phyloP scores from a whole-genome alignment of 805 yeast genomes.

The Myxozyma monticola region DNA sequence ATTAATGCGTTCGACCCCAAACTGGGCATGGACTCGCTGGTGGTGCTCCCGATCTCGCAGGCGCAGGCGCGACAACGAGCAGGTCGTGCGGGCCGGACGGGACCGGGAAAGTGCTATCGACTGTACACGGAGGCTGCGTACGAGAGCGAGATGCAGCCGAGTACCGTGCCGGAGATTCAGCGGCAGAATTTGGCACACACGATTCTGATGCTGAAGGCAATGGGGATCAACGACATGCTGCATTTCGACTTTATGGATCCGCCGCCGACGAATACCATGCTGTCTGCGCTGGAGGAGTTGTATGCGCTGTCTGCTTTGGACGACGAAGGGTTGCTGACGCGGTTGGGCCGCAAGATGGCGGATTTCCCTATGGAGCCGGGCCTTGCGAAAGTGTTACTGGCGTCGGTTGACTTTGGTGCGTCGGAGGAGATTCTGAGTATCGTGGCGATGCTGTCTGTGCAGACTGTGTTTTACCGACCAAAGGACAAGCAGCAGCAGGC shows the following conservation, averaged over 20 bases:
- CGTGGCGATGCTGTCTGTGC: conserved; percentile 81
- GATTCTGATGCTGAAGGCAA: conserved; percentile 70
- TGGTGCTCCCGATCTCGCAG: conserved; percentile 83
- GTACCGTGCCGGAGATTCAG: conserved; percentile 90
- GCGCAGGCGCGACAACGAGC: conserved; percentile 97
- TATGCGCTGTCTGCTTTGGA: conserved; percentile 86
- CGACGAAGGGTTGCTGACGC: conserved; percentile 73
- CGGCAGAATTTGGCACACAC: conserved; percentile 78
- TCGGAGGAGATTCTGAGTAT: conserved; percentile 69
- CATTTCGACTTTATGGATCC: conserved; percentile 89
- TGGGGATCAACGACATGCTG: conserved; percentile 81
- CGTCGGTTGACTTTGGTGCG: conserved; percentile 62
- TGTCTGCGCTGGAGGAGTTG: conserved; percentile 75
- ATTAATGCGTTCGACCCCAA: conserved; percentile 85
- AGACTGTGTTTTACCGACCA: conserved; percentile 69
- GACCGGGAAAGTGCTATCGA: conserved; percentile 93
- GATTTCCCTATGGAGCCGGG: conserved; percentile 92
- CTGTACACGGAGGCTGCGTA: conserved; percentile 83
- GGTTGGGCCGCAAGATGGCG: conserved; percentile 80
- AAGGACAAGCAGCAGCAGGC: conserved; percentile 63
- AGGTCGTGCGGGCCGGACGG: conserved; percentile 97
- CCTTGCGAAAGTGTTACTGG: conserved; percentile 71
- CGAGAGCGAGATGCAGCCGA: conserved; percentile 69
- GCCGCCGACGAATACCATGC: conserved; percentile 72
- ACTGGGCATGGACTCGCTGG: conserved; percentile 83